These are phyloP conservation scores for Nepenthes alata DNA, from an alignment of 179 eudicot species.

Conservation along the genomic window DNA sequence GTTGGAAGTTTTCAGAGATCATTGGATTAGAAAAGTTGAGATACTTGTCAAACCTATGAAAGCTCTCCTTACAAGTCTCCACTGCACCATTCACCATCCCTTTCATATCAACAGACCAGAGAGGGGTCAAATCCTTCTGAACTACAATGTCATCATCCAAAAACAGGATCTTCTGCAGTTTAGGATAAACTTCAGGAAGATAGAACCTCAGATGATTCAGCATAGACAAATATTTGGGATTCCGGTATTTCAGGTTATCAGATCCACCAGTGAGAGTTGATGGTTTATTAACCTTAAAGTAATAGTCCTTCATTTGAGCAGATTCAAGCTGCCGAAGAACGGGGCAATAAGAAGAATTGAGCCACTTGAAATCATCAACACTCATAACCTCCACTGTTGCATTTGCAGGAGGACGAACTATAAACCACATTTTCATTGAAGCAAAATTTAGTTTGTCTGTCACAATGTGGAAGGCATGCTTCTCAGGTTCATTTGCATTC, in stretches of 20 bases:
- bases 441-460: constrained; percentile 86
- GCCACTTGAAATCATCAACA: constrained; percentile 88
- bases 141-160: constrained; percentile 95
- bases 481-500: constrained; percentile 85
- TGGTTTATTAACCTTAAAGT: constrained; percentile 83
- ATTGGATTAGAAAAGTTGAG: constrained; percentile 90
- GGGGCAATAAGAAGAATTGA: constrained; percentile 91
- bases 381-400: constrained; percentile 69
- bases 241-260: constrained; percentile 93
- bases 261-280: constrained; percentile 56
- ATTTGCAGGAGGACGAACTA: constrained; percentile 53
- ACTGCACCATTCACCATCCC: constrained; percentile 99
- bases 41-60: constrained; percentile 95
- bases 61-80: constrained; percentile 98
- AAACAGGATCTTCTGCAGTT: constrained; percentile 74
- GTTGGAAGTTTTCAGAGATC: constrained; percentile 76
- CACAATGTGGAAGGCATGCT: constrained; percentile 92
- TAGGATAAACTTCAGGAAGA: constrained; percentile 97
- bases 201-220: constrained; percentile 92
- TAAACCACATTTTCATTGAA: constrained; percentile 98
- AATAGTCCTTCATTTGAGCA: constrained; percentile 80
- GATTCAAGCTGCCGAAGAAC: constrained; percentile 96
- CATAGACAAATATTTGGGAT: constrained; percentile 94
- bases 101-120: constrained; percentile 76
- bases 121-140: constrained; percentile 91